phyloP scores from a whole-genome alignment of 2,329 filamentous ascomycete genomes.

The Colletotrichum caudatum region DNA sequence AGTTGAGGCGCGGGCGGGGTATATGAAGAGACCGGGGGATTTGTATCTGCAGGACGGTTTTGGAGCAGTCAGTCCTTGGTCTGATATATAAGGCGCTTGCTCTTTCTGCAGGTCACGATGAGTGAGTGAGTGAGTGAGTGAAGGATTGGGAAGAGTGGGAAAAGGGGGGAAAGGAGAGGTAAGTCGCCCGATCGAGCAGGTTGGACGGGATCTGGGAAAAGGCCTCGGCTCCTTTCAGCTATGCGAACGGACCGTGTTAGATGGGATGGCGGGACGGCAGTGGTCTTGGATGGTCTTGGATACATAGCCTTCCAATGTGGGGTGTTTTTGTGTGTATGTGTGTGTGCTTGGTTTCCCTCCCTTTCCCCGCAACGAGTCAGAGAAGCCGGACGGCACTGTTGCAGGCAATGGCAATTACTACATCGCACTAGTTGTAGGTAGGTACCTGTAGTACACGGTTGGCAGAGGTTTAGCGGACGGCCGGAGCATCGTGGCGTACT shows the following conservation, averaged over 20 bases:
- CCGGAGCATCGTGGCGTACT: not conserved
- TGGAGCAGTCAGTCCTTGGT: not conserved
- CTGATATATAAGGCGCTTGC: not conserved
- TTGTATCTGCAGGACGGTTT: not conserved
- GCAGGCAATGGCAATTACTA: not conserved
- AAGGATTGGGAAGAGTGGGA: not conserved
- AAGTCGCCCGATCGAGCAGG: slow-evolving; percentile 9
- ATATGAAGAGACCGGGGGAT: not conserved
- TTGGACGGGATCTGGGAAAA: slow-evolving; percentile 6
- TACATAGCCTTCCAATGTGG: slow-evolving; percentile 6
- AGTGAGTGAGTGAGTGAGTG: too few relatives aligned
- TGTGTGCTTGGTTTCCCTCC: slow-evolving; percentile 14
- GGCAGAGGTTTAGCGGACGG: slow-evolving; percentile 1
- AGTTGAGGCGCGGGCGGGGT: not conserved
- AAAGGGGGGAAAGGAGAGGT: slow-evolving; percentile 23
- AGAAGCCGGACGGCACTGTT: slow-evolving; percentile 7
- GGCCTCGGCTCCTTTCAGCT: slow-evolving; percentile 21
- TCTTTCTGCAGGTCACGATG: not conserved
- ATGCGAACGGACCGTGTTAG: slow-evolving; percentile 21
- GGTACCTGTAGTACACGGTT: too few relatives aligned
- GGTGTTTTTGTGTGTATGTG: not conserved
- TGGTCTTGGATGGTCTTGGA: not conserved
- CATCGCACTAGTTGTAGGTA: too few relatives aligned
- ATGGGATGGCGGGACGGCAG: slow-evolving; percentile 19
- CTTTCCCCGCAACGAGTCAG: slow-evolving; percentile 33